These are phyloP conservation scores for Plenodomus lindquistii DNA, from an alignment of 2,329 filamentous ascomycete species.

Conservation along the genomic window DNA sequence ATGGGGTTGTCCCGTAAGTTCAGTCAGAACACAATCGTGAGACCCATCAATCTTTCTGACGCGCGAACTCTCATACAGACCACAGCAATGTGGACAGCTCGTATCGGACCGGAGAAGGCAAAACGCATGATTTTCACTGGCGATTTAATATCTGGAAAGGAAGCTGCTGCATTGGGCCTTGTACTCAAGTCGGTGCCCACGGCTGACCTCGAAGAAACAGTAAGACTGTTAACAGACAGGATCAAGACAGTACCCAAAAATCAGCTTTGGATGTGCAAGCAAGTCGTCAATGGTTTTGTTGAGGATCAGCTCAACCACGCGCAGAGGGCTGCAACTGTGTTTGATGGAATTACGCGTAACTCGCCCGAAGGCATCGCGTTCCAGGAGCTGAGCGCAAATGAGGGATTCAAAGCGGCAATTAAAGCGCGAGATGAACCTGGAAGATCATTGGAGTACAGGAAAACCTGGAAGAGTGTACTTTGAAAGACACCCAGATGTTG, in stretches of 20 bases:
- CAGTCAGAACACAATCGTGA: too few relatives aligned
- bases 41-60: too few relatives aligned
- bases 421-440: neutral
- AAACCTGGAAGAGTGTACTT: constrained; percentile 11
- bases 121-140: neutral
- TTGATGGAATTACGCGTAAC: neutral
- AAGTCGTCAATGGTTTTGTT: constrained; percentile 11
- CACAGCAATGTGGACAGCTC: too few relatives aligned
- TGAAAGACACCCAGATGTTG: too few relatives aligned
- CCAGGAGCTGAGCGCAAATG: too few relatives aligned
- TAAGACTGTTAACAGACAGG: constrained; percentile 4
- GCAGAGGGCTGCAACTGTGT: constrained; percentile 13
- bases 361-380: too few relatives aligned
- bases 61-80: too few relatives aligned
- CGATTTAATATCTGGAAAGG: constrained; percentile 6
- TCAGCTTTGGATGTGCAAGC: constrained; percentile 17
- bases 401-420: too few relatives aligned
- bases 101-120: too few relatives aligned
- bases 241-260: constrained; percentile 7
- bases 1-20: too few relatives aligned
- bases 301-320: constrained; percentile 6
- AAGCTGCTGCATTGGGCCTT: constrained; percentile 8
- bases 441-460: constrained; percentile 10
- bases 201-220: constrained; percentile 1
- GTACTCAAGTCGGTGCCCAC: constrained; percentile 6